Base-by-base conservation (phyloP, 352 stramenopile species). In the Peronospora tabacina region DNA sequence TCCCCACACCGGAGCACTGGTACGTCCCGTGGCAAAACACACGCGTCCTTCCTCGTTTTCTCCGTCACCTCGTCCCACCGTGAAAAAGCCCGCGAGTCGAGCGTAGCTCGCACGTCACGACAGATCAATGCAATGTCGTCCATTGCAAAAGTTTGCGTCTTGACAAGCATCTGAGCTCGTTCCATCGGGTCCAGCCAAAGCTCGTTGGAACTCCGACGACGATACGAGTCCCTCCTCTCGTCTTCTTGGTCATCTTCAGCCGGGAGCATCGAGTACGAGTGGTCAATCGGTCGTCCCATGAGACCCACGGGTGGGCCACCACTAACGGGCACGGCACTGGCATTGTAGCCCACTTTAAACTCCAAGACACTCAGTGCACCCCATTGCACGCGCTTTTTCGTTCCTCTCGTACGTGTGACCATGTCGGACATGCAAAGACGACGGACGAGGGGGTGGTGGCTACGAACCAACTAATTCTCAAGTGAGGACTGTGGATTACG, bases 101-200 rank as follows among this genome's bases (percentile, higher is more conserved):
- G 42, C 19, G 71, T 65, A 15, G 68, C 63, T 13, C 55, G 68
- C 19, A 75, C 68, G 36, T 76, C 66, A 5, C 35, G 51, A 55
- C 72, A 83, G 34, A 79, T 70, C 17, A 78, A 46, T 2, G 63
- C 60, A 42, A 83, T 69, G 44, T 83, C 68, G 16, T 70, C 66
- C 13, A 70, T 20, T 2, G 52, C 19, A 41, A 77, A 70, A 9
- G 41, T 38, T 40, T 72, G 58, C 2, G 70, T 44, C 20, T 74
- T 44, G n/a, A 32, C 55, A 22, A 83, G 43, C 24, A 75, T 63
- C 16, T 55, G 61, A n/a, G 60, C 72, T 29, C 72, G 66, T 35
- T 75, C 66, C 42, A 75, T 65, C 8, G 72, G 72, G 41, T 66
- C 65, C 37, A 83, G 43, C 72, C 72, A 83, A 22, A 77, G 44